Percentiles rank a stretch among this genome's conserved stretches.
Evolutionary conservation across 805 yeast genomes (phyloP).

Genomic region (Sugiyamaella mastotermitis): DNA sequence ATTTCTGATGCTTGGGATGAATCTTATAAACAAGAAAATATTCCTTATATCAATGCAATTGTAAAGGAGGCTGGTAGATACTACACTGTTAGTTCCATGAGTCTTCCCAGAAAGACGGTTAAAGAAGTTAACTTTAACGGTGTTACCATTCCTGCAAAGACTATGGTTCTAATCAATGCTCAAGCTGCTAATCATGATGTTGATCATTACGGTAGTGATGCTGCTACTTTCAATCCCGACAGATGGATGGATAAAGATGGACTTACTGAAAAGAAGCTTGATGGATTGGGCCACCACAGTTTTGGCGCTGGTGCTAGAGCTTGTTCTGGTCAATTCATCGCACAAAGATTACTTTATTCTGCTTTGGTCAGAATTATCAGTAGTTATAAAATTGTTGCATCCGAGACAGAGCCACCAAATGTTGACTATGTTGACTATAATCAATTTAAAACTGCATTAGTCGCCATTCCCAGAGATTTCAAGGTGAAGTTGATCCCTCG

Average conservation of each 20-base stretch:
- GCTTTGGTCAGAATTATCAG: constrained; percentile 45
- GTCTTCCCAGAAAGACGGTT: constrained; percentile 58
- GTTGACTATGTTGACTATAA: constrained; percentile 23
- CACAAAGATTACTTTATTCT: constrained; percentile 53
- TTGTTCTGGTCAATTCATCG: constrained; percentile 60
- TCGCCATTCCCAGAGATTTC: constrained; percentile 24
- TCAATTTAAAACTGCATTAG: constrained; percentile 21
- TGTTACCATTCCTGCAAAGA: constrained; percentile 45
- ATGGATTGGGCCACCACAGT: constrained; percentile 19
- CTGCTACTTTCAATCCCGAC: constrained; percentile 26
- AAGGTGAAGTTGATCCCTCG: constrained; percentile 23
- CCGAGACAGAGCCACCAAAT: constrained; percentile 20
- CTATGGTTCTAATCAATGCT: constrained; percentile 58
- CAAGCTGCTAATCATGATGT: constrained; percentile 66
- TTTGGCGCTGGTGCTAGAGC: constrained; percentile 58
- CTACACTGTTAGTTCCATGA: constrained; percentile 61
- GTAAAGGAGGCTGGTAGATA: constrained; percentile 56
- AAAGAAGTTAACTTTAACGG: constrained; percentile 39
- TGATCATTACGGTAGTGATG: constrained; percentile 23
- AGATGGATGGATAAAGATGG: constrained; percentile 25
- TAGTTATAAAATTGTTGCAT: constrained; percentile 37
- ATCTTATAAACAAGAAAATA: constrained; percentile 27
- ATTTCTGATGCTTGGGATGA: constrained; percentile 24
- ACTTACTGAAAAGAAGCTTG: constrained; percentile 16
- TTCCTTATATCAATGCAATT: constrained; percentile 53